Conservation (phyloP, 768 basidiomycete genomes). For the Mycena epipterygia region DNA sequence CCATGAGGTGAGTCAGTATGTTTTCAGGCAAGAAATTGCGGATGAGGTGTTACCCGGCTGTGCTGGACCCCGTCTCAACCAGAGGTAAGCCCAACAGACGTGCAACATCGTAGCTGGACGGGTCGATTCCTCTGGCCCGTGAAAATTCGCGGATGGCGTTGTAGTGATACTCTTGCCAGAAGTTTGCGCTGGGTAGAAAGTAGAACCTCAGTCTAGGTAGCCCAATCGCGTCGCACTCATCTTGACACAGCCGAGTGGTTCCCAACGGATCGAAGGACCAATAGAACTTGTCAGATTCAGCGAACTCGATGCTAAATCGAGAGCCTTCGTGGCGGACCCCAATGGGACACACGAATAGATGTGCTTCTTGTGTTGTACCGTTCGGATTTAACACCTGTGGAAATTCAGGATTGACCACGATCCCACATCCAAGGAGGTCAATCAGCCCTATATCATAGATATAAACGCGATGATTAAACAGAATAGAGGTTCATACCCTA, state of each 20-base stretch:
- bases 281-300: background rate
- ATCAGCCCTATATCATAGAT: background rate
- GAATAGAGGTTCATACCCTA: background rate
- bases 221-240: background rate
- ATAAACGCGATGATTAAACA: too few species aligned
- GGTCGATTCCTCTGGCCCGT: background rate
- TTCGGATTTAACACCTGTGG: background rate
- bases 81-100: background rate
- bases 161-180: conserved; percentile 17
- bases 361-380: background rate
- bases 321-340: background rate
- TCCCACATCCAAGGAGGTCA: background rate
- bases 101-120: background rate
- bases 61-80: conserved; percentile 2
- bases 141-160: conserved; percentile 3
- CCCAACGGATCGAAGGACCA: background rate
- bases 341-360: background rate
- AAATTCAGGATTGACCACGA: background rate
- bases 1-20: too few species aligned
- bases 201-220: background rate
- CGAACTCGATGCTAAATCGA: background rate
- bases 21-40: too few species aligned
- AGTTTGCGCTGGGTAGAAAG: background rate
- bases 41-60: too few species aligned
- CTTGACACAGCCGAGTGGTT: background rate